A percentile compares a stretch with the other conserved stretches of the same genome.
phyloP scores from a whole-genome alignment of 2,329 filamentous ascomycete genomes.

The Cladosporium austrohemisphaericum region DNA sequence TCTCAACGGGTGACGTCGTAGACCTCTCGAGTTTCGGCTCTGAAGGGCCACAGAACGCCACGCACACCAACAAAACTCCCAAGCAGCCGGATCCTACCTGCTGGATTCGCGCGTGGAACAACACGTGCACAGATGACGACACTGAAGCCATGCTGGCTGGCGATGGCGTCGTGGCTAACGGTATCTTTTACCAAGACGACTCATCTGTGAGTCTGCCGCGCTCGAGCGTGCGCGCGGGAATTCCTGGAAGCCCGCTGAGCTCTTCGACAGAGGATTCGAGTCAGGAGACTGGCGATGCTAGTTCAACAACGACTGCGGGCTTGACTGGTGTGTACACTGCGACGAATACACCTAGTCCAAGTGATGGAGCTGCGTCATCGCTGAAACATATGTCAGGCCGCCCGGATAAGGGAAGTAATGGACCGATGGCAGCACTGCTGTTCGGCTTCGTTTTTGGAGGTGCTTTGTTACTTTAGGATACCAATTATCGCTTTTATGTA shows the following conservation, averaged over 20 bases:
- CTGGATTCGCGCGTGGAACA: slow-evolving; percentile 53
- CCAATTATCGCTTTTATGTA: no score
- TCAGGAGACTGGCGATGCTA: slow-evolving; percentile 2
- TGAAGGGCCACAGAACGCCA: slow-evolving; percentile 56
- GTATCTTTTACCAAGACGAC: slow-evolving; percentile 49
- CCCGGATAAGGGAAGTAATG: not conserved
- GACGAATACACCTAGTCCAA: slow-evolving; percentile 33
- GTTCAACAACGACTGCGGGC: slow-evolving; percentile 16
- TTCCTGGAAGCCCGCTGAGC: slow-evolving; percentile 28
- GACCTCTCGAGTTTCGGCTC: slow-evolving; percentile 54
- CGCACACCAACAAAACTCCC: slow-evolving; percentile 53
- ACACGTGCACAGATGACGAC: slow-evolving; percentile 54
- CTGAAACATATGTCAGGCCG: no score
- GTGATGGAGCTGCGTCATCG: slow-evolving; percentile 16
- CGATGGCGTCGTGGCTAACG: slow-evolving; percentile 58
- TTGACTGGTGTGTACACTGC: slow-evolving; percentile 38
- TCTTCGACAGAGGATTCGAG: not conserved
- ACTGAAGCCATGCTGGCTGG: slow-evolving; percentile 46
- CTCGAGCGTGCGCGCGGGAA: slow-evolving; percentile 30
- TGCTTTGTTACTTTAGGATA: slow-evolving; percentile 1
- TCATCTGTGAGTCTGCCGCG: slow-evolving; percentile 37
- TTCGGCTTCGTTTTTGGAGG: slow-evolving; percentile 5
- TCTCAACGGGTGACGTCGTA: slow-evolving; percentile 48
- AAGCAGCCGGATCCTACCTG: slow-evolving; percentile 51
- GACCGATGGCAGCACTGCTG: not conserved